Percentiles rank a stretch among this genome's conserved stretches.
Evolutionary conservation across 2,329 filamentous ascomycete species (phyloP).

Genomic region (Diaporthe vexans): DNA sequence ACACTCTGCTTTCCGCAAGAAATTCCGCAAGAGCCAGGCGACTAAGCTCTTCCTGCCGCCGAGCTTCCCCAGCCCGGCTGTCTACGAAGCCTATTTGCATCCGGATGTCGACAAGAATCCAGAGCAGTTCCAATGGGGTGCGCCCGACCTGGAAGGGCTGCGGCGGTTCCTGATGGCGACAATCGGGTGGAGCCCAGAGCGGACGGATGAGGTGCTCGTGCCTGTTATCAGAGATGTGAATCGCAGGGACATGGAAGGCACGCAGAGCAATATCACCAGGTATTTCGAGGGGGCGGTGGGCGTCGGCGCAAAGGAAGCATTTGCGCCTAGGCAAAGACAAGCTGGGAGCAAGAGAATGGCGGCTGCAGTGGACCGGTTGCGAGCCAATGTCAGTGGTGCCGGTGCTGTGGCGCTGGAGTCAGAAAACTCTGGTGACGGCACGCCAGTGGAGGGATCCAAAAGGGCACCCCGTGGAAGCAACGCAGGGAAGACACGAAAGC

Average conservation of each 20-base stretch:
- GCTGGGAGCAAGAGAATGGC: slow-evolving; percentile 83
- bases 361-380: slow-evolving; percentile 78
- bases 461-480: slow-evolving; percentile 40
- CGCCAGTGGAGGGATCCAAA: neutral
- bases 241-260: slow-evolving; percentile 86
- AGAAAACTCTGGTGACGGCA: slow-evolving; percentile 41
- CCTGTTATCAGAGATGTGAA: slow-evolving; percentile 98
- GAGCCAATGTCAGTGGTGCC: slow-evolving; percentile 59
- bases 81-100: slow-evolving; percentile 85
- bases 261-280: slow-evolving; percentile 95
- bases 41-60: slow-evolving; percentile 89
- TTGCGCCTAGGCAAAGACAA: slow-evolving; percentile 76
- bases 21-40: slow-evolving; percentile 84
- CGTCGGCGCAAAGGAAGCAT: slow-evolving; percentile 74
- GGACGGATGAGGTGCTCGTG: slow-evolving; percentile 95
- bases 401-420: neutral
- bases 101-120: slow-evolving; percentile 87
- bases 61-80: slow-evolving; percentile 82
- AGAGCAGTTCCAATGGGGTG: slow-evolving; percentile 92
- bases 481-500: slow-evolving; percentile 44
- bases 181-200: slow-evolving; percentile 91
- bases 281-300: slow-evolving; percentile 85
- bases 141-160: slow-evolving; percentile 90
- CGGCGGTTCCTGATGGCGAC: slow-evolving; percentile 89
- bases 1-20: slow-evolving; percentile 79